Conservation (phyloP, 164 flowering plant genomes). For the Stephania japonica region DNA sequence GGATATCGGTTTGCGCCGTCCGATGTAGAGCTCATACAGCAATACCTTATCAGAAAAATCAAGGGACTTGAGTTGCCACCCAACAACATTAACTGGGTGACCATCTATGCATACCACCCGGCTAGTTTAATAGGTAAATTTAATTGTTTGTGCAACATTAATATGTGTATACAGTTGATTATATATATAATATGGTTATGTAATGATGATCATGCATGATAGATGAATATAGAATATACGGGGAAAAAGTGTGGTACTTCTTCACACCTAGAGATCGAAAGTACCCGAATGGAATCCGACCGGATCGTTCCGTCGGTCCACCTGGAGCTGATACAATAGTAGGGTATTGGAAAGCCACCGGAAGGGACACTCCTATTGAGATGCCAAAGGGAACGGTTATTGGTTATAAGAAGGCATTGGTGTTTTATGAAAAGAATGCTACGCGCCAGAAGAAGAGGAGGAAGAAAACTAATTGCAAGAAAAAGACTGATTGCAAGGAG, state of each 20-base stretch:
- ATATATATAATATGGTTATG: neutral
- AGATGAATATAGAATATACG: neutral
- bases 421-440: neutral
- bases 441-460: neutral
- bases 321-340: too few relatives aligned
- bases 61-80: neutral
- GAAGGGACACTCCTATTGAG: neutral
- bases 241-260: conserved; percentile 7
- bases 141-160: neutral
- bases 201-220: neutral
- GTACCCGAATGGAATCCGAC: neutral
- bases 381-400: neutral
- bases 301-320: neutral
- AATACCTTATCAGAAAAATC: neutral
- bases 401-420: conserved; percentile 1
- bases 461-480: too few relatives aligned
- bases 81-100: neutral
- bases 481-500: too few relatives aligned
- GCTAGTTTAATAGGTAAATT: neutral
- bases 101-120: neutral
- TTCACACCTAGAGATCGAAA: conserved; percentile 3
- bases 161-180: too few relatives aligned
- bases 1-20: neutral
- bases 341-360: conserved; percentile 8
- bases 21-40: neutral